phyloP scores from a whole-genome alignment of 2,329 filamentous ascomycete genomes.

The Ceratocystiopsis brevicomis region DNA sequence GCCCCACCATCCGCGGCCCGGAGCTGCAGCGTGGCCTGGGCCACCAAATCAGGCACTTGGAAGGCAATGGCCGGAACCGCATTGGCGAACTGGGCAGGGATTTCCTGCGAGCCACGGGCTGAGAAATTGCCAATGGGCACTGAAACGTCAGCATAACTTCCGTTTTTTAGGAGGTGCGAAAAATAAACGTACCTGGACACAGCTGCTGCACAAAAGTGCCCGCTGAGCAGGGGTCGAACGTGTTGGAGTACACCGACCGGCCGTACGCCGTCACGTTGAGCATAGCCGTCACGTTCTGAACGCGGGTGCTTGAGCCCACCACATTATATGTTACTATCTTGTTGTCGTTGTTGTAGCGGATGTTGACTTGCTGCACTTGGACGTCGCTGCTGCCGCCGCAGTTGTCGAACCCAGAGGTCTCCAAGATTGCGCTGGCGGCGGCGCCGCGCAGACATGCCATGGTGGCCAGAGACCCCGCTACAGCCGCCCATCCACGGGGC shows the following conservation, averaged over 20 bases:
- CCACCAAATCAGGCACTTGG: slow-evolving; percentile 74
- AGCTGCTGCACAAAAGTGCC: slow-evolving; percentile 50
- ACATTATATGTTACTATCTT: slow-evolving; percentile 66
- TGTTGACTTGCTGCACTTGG: slow-evolving; percentile 52
- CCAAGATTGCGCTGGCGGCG: slow-evolving; percentile 51
- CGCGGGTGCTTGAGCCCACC: slow-evolving; percentile 50
- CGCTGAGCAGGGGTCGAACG: slow-evolving; percentile 64
- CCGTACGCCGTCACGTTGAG: slow-evolving; percentile 74
- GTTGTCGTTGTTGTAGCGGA: slow-evolving; percentile 59
- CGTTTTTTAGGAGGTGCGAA: no score
- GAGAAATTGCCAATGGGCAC: slow-evolving; percentile 59
- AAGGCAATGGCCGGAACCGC: slow-evolving; percentile 82
- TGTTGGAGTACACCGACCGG: slow-evolving; percentile 54
- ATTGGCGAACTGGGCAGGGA: slow-evolving; percentile 51
- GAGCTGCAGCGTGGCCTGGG: slow-evolving; percentile 62
- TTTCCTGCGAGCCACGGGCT: slow-evolving; percentile 50
- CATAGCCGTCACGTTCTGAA: slow-evolving; percentile 62
- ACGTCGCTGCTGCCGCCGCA: slow-evolving; percentile 43
- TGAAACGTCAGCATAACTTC: slow-evolving; percentile 12
- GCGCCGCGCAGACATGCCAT: slow-evolving; percentile 20
- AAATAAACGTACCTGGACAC: slow-evolving; percentile 39
- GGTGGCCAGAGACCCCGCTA: slow-evolving; percentile 7
- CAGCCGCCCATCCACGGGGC: background rate
- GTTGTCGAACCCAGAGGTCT: slow-evolving; percentile 61
- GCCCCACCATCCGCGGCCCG: slow-evolving; percentile 37